A percentile compares a stretch with the other conserved stretches of the same genome.
phyloP scores from a whole-genome alignment of 768 basidiomycete species.

The Termitomyces sp. region DNA sequence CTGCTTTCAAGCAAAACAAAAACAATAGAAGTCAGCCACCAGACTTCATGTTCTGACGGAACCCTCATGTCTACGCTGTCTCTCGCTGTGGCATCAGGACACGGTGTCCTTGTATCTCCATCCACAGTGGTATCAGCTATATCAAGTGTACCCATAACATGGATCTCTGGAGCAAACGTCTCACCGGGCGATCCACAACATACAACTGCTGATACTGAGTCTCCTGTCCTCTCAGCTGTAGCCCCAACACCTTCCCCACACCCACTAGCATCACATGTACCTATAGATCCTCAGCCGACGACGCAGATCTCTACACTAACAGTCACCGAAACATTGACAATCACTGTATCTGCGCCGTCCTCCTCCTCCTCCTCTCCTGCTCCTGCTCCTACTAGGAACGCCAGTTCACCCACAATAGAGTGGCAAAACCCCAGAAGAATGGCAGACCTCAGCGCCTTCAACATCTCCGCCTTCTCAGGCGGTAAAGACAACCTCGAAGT shows the following conservation, averaged over 20 bases:
- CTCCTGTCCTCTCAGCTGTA: not conserved
- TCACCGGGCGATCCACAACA: not conserved
- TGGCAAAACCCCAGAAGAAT: slow-evolving; percentile 56
- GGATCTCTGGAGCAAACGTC: slow-evolving; percentile 7
- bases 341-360: slow-evolving; percentile 17
- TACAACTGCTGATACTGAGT: not conserved
- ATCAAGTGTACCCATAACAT: not conserved
- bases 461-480: slow-evolving; percentile 51
- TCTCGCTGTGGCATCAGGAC: not conserved
- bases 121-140: not conserved
- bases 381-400: not conserved
- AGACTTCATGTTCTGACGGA: not conserved
- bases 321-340: slow-evolving; percentile 25
- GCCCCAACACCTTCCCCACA: not conserved
- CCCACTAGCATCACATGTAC: not conserved
- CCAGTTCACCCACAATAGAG: slow-evolving; percentile 17
- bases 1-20: not conserved
- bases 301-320: slow-evolving; percentile 5
- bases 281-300: not conserved
- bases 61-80: slow-evolving; percentile 6
- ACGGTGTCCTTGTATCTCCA: not conserved
- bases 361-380: slow-evolving; percentile 12
- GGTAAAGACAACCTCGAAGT: slow-evolving; percentile 55
- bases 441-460: slow-evolving; percentile 59
- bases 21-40: not conserved